Base-by-base conservation (phyloP, 2,329 filamentous ascomycete genomes). In the Achaetomium macrosporum region DNA sequence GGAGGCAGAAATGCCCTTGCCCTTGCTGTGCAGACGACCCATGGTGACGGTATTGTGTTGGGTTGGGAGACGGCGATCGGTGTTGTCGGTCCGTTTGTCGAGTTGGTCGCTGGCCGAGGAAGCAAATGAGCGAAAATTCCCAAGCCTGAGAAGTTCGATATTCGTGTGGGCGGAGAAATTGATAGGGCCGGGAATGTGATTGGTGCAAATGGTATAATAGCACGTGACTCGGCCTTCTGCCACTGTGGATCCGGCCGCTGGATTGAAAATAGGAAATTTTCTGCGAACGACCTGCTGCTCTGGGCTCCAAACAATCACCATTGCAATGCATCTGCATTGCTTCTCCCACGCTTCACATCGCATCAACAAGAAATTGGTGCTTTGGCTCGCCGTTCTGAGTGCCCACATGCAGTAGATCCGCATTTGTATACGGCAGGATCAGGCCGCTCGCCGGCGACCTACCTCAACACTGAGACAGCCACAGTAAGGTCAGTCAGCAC, bases 21-120 rank as follows among this genome's bases (percentile, higher is more conserved):
- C 92, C 71, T 96, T 96, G 84, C 83, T 88, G 87, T 99, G 95
- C 87, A 97, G 86, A 83, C 92, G 86, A 86, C 91, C 90, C 90
- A 95, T 95, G 65, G 76, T 88, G 76, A 69, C 50, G 53, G 73
- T 71, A 71, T 66, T 69, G 69, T 63, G 66, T 66, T 67, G 61
- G 63, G 70, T 66, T 67, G 60, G 57, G 62, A 47, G 45, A 60
- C 67, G 61, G 57, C 62, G 62, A 60, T 61, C 62, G 59, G 57
- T 50, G 39, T 16, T n/a, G 42, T 42, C 33, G 65, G 60, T 62
- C 60, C 61, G 53, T 41, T 33, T 53, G 55, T 57, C 54, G 52
- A 54, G 51, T 54, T 54, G 54, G 47, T 60, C 44, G 56, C 53
- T 53, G 50, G 56, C 45, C 45, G 49, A 49, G 33, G 48, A 53